Percentiles rank a stretch among this genome's conserved stretches.
phyloP scores from a whole-genome alignment of 2,329 filamentous ascomycete genomes.

The Venturia effusa region DNA sequence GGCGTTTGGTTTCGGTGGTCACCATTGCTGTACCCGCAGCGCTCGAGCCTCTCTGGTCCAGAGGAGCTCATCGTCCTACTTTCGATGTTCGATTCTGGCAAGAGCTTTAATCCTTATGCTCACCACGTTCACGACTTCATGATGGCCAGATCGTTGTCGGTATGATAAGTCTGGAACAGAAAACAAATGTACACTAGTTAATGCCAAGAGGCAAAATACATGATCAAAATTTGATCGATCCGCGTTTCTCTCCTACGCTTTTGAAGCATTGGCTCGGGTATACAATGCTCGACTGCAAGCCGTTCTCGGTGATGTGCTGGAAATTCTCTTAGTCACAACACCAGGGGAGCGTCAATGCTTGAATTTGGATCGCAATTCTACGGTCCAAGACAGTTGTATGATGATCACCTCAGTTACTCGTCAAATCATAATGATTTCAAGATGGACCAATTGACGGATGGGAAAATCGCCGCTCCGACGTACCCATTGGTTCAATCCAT shows the following conservation, averaged over 20 bases:
- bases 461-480: too few relatives aligned
- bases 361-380: too few relatives aligned
- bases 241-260: background rate
- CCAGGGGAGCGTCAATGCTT: too few relatives aligned
- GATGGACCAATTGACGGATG: too few relatives aligned
- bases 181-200: background rate
- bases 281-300: background rate
- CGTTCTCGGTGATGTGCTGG: background rate
- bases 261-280: background rate
- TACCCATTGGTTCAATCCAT: too few relatives aligned
- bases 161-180: background rate
- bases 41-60: background rate
- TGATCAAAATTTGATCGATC: background rate
- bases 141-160: background rate
- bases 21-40: background rate
- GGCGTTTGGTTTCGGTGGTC: background rate
- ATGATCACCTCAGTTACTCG: too few relatives aligned
- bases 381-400: too few relatives aligned
- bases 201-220: constrained; percentile 1
- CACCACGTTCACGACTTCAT: background rate
- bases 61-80: background rate
- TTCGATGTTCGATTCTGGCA: background rate
- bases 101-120: background rate
- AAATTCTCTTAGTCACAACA: too few relatives aligned
- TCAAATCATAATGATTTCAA: too few relatives aligned